A percentile compares a stretch with the other conserved stretches of the same genome.
phyloP scores from a whole-genome alignment of 176 grass and related monocot species.

The Saccharum spontaneum region DNA sequence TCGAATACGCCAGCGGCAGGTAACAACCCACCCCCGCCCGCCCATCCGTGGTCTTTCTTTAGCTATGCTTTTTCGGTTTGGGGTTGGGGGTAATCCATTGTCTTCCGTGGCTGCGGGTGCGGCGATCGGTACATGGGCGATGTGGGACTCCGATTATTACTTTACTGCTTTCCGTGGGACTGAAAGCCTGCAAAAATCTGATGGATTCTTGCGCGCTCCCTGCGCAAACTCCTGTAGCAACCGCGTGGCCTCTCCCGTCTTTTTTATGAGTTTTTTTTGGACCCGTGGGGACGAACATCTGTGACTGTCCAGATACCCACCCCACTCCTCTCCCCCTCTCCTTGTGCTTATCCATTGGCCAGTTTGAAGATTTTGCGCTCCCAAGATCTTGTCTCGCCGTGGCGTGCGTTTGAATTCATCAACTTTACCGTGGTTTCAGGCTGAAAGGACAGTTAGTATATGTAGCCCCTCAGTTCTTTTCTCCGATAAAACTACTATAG shows the following conservation, averaged over 20 bases:
- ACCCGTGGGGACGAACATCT: conserved; percentile 4
- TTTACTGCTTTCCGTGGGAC: conserved; percentile 2
- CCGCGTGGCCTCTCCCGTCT: not conserved
- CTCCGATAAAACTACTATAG: conserved; percentile 7
- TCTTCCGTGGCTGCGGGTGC: not conserved
- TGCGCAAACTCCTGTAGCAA: conserved; percentile 33
- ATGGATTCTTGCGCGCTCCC: conserved; percentile 22
- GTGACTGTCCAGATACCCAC: not conserved
- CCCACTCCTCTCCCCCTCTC: not conserved
- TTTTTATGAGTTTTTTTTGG: not conserved
- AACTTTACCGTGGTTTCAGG: conserved; percentile 23
- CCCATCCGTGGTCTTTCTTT: conserved; percentile 5
- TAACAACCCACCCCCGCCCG: not conserved
- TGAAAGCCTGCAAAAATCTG: conserved; percentile 31
- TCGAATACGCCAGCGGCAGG: conserved; percentile 61
- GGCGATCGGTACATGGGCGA: not conserved
- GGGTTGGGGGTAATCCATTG: not conserved
- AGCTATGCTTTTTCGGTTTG: not conserved
- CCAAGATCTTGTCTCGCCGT: not conserved
- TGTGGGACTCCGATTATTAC: not conserved
- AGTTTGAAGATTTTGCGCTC: not conserved
- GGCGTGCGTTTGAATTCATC: not conserved
- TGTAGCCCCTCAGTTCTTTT: conserved; percentile 2
- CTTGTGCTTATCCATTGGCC: not conserved
- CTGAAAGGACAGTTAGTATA: conserved; percentile 35